A percentile compares a stretch with the other conserved stretches of the same genome.
Conservation (phyloP, 192 early-diverging fungal species). For the Coemansia sp. region DNA sequence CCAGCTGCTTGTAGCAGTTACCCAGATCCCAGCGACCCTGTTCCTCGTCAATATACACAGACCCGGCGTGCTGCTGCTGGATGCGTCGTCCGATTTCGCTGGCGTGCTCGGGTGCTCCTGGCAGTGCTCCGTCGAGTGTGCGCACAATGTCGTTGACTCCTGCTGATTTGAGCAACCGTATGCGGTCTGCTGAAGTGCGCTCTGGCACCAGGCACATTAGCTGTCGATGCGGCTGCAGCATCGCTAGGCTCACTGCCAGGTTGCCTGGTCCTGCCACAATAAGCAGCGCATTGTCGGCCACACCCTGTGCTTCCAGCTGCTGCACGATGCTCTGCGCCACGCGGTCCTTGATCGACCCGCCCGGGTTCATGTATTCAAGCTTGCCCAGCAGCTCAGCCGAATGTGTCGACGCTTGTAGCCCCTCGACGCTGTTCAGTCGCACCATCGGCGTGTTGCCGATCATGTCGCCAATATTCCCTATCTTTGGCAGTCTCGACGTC, state of each 20-base stretch:
- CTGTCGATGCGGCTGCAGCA: slow-evolving; percentile 50
- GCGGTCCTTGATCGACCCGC: slow-evolving; percentile 72
- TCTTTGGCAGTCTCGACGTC: not conserved
- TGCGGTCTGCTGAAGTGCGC: slow-evolving; percentile 67
- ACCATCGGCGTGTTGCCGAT: slow-evolving; percentile 67
- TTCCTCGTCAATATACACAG: slow-evolving; percentile 65
- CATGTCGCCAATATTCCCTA: slow-evolving; percentile 26
- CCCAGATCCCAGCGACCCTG: slow-evolving; percentile 19
- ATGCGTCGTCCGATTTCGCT: slow-evolving; percentile 59
- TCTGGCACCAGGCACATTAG: slow-evolving; percentile 59
- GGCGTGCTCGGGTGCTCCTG: slow-evolving; percentile 62
- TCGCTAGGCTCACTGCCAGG: slow-evolving; percentile 63
- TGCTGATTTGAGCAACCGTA: slow-evolving; percentile 60
- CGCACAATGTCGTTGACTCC: slow-evolving; percentile 67
- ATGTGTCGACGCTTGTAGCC: not conserved
- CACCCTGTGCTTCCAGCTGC: slow-evolving; percentile 26
- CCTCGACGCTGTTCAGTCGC: slow-evolving; percentile 20
- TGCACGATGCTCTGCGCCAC: slow-evolving; percentile 53
- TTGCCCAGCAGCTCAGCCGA: slow-evolving; percentile 65
- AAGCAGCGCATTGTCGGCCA: slow-evolving; percentile 40
- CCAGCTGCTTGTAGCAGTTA: slow-evolving; percentile 53
- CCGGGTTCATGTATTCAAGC: slow-evolving; percentile 69
- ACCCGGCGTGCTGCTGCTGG: slow-evolving; percentile 44
- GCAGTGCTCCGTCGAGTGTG: slow-evolving; percentile 62
- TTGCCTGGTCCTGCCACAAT: slow-evolving; percentile 71